Evolutionary conservation across 805 yeast species (phyloP).

Genomic region (Suhomyces kilbournensis): DNA sequence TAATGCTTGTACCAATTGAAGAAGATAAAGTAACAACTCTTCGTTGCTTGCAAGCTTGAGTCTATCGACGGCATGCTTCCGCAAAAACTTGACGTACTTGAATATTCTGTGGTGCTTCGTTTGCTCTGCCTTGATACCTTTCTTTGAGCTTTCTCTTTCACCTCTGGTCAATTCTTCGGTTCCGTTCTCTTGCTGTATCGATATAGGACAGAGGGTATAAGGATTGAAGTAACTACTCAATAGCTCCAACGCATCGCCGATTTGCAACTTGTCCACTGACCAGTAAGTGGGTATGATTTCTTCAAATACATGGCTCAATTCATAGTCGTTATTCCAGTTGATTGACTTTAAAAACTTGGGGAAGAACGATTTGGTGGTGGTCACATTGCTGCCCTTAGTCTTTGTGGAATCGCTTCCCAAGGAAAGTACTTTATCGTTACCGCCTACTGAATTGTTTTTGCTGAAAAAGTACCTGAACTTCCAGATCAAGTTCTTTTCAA

Average conservation of each 20-base stretch:
- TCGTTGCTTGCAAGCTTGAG: conserved; percentile 73
- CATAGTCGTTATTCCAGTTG: conserved; percentile 82
- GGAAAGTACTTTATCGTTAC: neutral
- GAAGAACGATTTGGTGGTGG: conserved; percentile 47
- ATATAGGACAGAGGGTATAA: conserved; percentile 19
- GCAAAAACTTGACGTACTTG: conserved; percentile 52
- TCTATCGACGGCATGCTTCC: conserved; percentile 87
- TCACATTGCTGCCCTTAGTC: conserved; percentile 38
- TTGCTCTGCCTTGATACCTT: conserved; percentile 21
- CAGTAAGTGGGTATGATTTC: conserved; percentile 63
- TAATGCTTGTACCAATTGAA: conserved; percentile 89
- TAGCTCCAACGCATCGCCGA: conserved; percentile 83
- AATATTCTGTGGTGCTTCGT: conserved; percentile 29
- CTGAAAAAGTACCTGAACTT: conserved; percentile 75
- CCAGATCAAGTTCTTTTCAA: conserved; percentile 88
- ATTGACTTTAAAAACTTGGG: conserved; percentile 85
- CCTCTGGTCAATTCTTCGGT: neutral
- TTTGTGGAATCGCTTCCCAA: conserved; percentile 6
- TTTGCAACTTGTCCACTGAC: conserved; percentile 65
- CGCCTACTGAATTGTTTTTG: conserved; percentile 47
- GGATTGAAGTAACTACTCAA: conserved; percentile 74
- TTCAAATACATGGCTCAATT: conserved; percentile 69
- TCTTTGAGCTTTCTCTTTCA: conserved; percentile 7
- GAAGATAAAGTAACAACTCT: conserved; percentile 74
- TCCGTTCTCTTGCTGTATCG: conserved; percentile 3